phyloP scores from a whole-genome alignment of 345 rosid genomes.

The Eutrema japonicum region DNA sequence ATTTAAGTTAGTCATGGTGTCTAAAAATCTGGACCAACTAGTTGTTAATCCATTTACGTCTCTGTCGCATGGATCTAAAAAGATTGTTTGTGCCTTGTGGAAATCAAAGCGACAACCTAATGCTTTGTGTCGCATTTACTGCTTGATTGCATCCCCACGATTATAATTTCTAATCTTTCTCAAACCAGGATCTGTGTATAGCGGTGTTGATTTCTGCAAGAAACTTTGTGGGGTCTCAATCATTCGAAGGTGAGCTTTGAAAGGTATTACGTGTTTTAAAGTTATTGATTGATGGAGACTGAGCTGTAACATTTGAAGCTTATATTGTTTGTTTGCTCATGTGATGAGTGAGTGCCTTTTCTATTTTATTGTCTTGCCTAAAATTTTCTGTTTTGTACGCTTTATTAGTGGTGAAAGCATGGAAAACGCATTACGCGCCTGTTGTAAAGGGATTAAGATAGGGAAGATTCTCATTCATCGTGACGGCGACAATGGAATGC shows the following conservation, averaged over 20 bases:
- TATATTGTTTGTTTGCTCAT: constrained; percentile 26
- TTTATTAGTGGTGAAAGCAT: constrained; percentile 92
- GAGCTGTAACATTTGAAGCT: constrained; percentile 17
- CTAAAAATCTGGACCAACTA: constrained; percentile 17
- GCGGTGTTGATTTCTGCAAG: constrained; percentile 98
- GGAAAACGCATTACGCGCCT: constrained; percentile 98
- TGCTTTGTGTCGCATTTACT: constrained; percentile 13
- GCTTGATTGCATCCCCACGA: not conserved
- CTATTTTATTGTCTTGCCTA: constrained; percentile 24
- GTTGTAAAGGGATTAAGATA: constrained; percentile 98
- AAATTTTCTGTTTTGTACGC: constrained; percentile 24
- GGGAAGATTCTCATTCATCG: constrained; percentile 98
- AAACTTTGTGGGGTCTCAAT: constrained; percentile 97
- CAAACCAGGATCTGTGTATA: constrained; percentile 76
- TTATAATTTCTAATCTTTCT: constrained; percentile 23
- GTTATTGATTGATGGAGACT: constrained; percentile 20
- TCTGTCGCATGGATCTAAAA: constrained; percentile 13
- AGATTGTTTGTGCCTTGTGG: not conserved
- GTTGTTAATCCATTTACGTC: constrained; percentile 5
- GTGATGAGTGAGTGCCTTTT: constrained; percentile 13
- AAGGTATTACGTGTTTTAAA: constrained; percentile 38
- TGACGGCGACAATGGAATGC: constrained; percentile 97
- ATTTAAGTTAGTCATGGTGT: constrained; percentile 12
- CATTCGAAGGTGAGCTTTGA: constrained; percentile 83
- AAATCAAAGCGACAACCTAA: not conserved